Evolutionary conservation across 2,329 filamentous ascomycete genomes (phyloP).

Genomic region (Reticulascus tulasneorum): DNA sequence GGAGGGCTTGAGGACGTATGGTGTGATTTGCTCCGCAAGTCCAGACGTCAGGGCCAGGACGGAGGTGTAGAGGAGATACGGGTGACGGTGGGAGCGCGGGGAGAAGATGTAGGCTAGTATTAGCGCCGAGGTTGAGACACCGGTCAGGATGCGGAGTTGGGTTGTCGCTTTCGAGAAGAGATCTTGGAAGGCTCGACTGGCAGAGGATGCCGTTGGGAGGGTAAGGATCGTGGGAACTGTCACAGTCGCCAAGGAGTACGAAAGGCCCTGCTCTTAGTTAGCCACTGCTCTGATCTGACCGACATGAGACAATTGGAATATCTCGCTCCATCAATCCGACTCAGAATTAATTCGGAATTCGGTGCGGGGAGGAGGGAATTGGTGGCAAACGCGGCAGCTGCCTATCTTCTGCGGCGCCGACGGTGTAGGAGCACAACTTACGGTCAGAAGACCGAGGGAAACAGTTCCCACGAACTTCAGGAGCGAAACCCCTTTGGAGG

Average conservation of each 20-base stretch:
- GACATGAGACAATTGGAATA: background rate
- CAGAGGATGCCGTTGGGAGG: constrained; percentile 71
- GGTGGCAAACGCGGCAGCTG: constrained; percentile 10
- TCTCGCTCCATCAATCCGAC: background rate
- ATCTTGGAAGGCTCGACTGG: constrained; percentile 66
- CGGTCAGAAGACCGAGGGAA: constrained; percentile 82
- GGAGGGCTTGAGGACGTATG: constrained; percentile 32
- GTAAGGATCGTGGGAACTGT: constrained; percentile 76
- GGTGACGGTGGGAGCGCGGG: constrained; percentile 71
- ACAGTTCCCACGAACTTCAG: constrained; percentile 93
- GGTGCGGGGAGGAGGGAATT: constrained; percentile 9
- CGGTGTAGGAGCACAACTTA: constrained; percentile 41
- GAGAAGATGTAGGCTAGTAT: constrained; percentile 75
- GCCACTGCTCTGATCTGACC: background rate
- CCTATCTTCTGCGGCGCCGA: constrained; percentile 1
- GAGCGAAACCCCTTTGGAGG: constrained; percentile 66
- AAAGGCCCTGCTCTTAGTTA: constrained; percentile 64
- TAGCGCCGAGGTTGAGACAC: constrained; percentile 67
- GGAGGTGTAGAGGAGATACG: constrained; percentile 84
- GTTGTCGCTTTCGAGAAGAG: constrained; percentile 60
- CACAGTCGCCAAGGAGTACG: constrained; percentile 75
- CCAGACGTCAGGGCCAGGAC: constrained; percentile 62
- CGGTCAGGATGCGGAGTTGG: constrained; percentile 64
- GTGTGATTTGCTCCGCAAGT: constrained; percentile 45
- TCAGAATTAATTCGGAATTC: background rate